These are phyloP conservation scores for Plasmodium chabaudi DNA, from an alignment of 169 alveolate genomes.

Conservation along the genomic window DNA sequence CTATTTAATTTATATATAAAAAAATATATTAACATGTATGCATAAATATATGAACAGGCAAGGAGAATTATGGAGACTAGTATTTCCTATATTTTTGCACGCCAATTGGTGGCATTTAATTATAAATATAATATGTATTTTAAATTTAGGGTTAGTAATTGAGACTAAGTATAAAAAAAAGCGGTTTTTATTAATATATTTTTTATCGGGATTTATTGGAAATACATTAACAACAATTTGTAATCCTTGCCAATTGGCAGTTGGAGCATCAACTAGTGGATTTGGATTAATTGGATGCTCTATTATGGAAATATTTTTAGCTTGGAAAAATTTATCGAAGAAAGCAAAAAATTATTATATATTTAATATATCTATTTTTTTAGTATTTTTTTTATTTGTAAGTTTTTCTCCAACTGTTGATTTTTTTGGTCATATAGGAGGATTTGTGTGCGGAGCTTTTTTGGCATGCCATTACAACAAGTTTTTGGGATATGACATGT, in stretches of 20 bases:
- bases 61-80: constrained; percentile 72
- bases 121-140: constrained; percentile 60
- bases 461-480: constrained; percentile 60
- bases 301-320: constrained; percentile 75
- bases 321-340: constrained; percentile 68
- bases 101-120: constrained; percentile 75
- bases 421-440: constrained; percentile 74
- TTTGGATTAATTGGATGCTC: constrained; percentile 80
- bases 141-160: constrained; percentile 68
- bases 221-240: constrained; percentile 76
- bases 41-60: constrained; percentile 10
- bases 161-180: constrained; percentile 58
- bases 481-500: constrained; percentile 59
- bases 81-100: constrained; percentile 61
- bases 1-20: background rate
- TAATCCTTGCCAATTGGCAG: constrained; percentile 80
- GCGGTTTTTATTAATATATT: constrained; percentile 11
- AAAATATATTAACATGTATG: background rate
- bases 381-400: constrained; percentile 60
- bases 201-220: constrained; percentile 72
- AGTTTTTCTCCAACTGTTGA: constrained; percentile 74
- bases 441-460: constrained; percentile 73
- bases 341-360: constrained; percentile 61
- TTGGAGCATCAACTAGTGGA: constrained; percentile 80
- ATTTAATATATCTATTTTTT: constrained; percentile 55